phyloP scores from a whole-genome alignment of 2,329 filamentous ascomycete genomes.

The Hirsutella thompsonii region DNA sequence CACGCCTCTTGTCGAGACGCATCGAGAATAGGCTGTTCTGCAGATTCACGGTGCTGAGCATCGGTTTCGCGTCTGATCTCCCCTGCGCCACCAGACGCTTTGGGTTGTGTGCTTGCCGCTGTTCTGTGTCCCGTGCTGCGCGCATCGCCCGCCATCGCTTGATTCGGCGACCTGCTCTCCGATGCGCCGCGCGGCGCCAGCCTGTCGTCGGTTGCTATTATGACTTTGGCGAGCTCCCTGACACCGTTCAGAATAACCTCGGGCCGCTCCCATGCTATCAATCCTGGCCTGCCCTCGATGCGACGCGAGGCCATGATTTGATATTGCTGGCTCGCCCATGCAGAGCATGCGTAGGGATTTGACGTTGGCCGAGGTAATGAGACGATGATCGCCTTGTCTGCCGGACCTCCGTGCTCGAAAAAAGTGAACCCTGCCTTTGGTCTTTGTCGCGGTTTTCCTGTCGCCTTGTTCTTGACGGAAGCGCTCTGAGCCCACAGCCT shows the following conservation, averaged over 20 bases:
- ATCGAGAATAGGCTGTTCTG: not conserved
- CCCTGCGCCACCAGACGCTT: too few relatives aligned
- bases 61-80: too few relatives aligned
- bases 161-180: conserved; percentile 17
- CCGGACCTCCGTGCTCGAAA: conserved; percentile 22
- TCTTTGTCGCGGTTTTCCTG: conserved; percentile 13
- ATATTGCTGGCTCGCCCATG: conserved; percentile 33
- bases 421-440: conserved; percentile 33
- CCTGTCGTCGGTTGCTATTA: conserved; percentile 23
- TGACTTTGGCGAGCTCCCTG: conserved; percentile 24
- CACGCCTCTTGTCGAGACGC: not conserved
- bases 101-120: too few relatives aligned
- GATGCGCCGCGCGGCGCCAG: conserved; percentile 16
- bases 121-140: conserved; percentile 5
- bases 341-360: conserved; percentile 28
- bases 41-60: too few relatives aligned
- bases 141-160: conserved; percentile 15
- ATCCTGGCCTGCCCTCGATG: conserved; percentile 24
- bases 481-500: conserved; percentile 39
- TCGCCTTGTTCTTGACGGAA: conserved; percentile 14
- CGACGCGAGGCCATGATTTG: conserved; percentile 28
- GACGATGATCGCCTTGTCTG: not conserved
- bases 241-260: conserved; percentile 30
- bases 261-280: conserved; percentile 36
- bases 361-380: conserved; percentile 11